Evolutionary conservation across 208 protist genomes (phyloP).

Genomic region (Trypanosoma congolense): DNA sequence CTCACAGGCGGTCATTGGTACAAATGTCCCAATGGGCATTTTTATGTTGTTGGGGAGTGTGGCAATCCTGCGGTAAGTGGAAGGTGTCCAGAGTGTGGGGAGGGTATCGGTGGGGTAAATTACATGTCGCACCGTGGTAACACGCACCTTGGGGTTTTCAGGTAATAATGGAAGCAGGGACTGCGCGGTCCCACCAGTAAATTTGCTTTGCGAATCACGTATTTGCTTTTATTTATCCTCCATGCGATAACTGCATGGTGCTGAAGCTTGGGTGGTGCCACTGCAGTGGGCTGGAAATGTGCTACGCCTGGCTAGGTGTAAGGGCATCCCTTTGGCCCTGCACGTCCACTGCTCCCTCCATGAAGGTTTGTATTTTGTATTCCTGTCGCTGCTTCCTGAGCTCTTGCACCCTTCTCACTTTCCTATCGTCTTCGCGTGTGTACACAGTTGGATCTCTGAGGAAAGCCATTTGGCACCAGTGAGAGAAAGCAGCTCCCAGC

Average conservation of each 20-base stretch:
- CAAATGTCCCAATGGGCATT: constrained; percentile 27
- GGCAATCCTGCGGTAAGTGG: constrained; percentile 36
- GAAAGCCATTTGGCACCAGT: not conserved
- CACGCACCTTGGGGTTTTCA: not conserved
- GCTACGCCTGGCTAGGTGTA: not conserved
- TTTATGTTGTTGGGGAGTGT: constrained; percentile 48
- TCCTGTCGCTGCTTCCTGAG: not conserved
- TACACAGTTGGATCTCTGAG: not conserved
- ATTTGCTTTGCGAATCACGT: too few species aligned
- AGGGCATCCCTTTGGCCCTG: not conserved
- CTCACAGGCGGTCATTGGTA: constrained; percentile 21
- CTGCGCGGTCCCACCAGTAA: too few species aligned
- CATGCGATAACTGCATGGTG: too few species aligned
- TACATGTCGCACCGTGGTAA: not conserved
- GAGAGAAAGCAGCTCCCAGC: not conserved
- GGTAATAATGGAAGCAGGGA: too few species aligned
- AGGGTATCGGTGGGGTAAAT: not conserved
- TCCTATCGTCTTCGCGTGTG: not conserved
- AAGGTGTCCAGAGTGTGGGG: constrained; percentile 31
- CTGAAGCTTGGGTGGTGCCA: not conserved
- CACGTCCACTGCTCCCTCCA: not conserved
- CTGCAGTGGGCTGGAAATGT: not conserved
- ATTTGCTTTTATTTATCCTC: too few species aligned
- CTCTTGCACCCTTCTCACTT: not conserved
- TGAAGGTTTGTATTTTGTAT: not conserved